Conservation (phyloP, 2,329 filamentous ascomycete genomes). For the Metarhizium robertsii region DNA sequence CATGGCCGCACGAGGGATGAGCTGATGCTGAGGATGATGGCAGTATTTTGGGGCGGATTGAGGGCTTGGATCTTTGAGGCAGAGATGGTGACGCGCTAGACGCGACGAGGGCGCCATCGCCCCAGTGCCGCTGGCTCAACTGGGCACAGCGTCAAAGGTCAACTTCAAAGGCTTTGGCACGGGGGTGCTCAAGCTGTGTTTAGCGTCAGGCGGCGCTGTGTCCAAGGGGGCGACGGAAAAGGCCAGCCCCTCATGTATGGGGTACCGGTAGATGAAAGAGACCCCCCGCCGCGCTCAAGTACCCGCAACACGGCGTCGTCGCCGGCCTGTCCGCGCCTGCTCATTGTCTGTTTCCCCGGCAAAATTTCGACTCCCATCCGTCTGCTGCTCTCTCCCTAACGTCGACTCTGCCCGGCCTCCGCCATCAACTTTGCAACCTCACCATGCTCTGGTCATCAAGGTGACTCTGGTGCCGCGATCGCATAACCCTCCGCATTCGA, state of each 20-base stretch:
- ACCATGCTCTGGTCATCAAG: constrained; percentile 36
- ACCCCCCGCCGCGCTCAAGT: no score
- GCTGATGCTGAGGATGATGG: neutral
- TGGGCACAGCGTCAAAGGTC: neutral
- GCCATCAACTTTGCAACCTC: constrained; percentile 31
- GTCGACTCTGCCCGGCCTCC: constrained; percentile 14
- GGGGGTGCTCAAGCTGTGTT: no score
- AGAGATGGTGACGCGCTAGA: constrained; percentile 14
- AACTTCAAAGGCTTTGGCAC: no score
- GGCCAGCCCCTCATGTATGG: no score
- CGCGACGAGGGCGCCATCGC: constrained; percentile 8
- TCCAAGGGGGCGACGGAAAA: no score
- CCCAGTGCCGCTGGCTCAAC: no score
- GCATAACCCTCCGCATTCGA: constrained; percentile 26
- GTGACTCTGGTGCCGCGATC: constrained; percentile 30
- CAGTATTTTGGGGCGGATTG: constrained; percentile 1
- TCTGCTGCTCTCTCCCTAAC: constrained; percentile 18
- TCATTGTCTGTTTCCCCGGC: constrained; percentile 13
- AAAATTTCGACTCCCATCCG: constrained; percentile 24
- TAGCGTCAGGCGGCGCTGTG: no score
- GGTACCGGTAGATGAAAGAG: no score
- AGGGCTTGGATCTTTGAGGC: neutral
- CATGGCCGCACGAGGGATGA: constrained; percentile 29
- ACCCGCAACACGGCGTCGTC: no score
- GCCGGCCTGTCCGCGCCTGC: no score